Conservation (phyloP, 345 rosid genomes). For the Mallotus nudiflorus region DNA sequence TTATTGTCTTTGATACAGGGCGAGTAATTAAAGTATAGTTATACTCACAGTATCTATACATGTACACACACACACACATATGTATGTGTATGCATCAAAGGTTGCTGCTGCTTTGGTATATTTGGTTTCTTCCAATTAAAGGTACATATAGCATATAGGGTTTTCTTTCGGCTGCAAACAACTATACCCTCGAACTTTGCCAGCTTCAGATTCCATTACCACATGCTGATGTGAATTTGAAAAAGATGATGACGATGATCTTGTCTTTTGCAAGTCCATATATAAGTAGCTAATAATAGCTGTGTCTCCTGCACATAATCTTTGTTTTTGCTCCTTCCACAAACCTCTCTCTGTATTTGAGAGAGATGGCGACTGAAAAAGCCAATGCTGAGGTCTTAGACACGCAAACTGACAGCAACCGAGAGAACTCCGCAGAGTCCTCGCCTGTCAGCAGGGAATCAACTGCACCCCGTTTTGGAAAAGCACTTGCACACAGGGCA, state of each 20-base stretch:
- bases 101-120: constrained; percentile 14
- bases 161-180: constrained; percentile 27
- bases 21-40: neutral
- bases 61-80: too few species aligned
- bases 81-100: too few species aligned
- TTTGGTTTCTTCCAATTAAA: constrained; percentile 29
- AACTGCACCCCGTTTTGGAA: constrained; percentile 30
- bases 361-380: constrained; percentile 39
- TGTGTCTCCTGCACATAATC: constrained; percentile 8
- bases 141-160: constrained; percentile 11
- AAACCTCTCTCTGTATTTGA: neutral
- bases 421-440: constrained; percentile 7
- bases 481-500: constrained; percentile 56
- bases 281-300: neutral
- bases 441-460: constrained; percentile 11
- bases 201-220: constrained; percentile 33
- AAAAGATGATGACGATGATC: constrained; percentile 11
- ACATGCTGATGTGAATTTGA: constrained; percentile 14
- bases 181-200: constrained; percentile 17
- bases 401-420: constrained; percentile 9
- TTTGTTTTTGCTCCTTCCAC: neutral
- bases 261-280: neutral
- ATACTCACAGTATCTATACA: too few species aligned
- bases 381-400: constrained; percentile 26
- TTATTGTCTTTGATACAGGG: constrained; percentile 12